These are phyloP conservation scores for Cyclotella sp. DNA, from an alignment of 108 stramenopile species.

Conservation along the genomic window DNA sequence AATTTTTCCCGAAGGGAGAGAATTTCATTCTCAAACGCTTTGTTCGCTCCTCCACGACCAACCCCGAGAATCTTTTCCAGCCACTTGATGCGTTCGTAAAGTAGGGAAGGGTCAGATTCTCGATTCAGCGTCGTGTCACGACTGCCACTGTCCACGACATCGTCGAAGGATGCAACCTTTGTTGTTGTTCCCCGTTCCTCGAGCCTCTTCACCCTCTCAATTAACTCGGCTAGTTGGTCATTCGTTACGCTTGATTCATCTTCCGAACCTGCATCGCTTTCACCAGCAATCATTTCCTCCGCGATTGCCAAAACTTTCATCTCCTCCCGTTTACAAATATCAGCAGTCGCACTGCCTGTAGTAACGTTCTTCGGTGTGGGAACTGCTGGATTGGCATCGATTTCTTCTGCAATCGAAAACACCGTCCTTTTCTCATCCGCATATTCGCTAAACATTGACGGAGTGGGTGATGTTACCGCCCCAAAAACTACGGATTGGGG, in stretches of 20 bases:
- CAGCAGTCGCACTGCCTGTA: neutral
- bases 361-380: neutral
- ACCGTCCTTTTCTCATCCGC: neutral
- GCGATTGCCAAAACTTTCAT: conserved; percentile 9
- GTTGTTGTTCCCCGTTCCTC: neutral
- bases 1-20: neutral
- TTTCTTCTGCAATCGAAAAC: conserved; percentile 2
- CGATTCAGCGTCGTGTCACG: neutral
- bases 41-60: conserved; percentile 5
- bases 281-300: neutral
- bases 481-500: conserved; percentile 16
- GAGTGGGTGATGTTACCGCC: conserved; percentile 2
- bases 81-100: conserved; percentile 14
- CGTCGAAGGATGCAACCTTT: neutral
- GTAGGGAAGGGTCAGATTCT: neutral
- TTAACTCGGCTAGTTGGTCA: conserved; percentile 1
- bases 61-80: conserved; percentile 18
- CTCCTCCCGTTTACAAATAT: neutral
- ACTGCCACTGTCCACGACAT: neutral
- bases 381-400: neutral
- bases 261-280: neutral
- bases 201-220: neutral
- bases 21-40: conserved; percentile 8
- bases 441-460: conserved; percentile 15
- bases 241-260: neutral